Evolutionary conservation across 108 stramenopile species (phyloP), one percentile per base, ranked within the genome.

Genomic region (Aurantiochytrium sp.): DNA sequence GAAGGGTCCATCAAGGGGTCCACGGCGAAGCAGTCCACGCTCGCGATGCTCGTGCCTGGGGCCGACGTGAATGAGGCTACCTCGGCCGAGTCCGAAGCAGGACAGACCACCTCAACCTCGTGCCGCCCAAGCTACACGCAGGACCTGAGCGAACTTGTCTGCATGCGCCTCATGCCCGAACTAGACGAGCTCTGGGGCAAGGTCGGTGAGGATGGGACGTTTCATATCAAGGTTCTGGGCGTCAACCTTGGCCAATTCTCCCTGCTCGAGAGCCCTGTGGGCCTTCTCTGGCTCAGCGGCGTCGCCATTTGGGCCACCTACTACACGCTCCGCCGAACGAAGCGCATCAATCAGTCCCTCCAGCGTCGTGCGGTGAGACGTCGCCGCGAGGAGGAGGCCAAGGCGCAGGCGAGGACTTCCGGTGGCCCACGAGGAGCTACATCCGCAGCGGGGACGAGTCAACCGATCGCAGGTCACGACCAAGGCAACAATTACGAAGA

Each of bases 261-360:
- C 25, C 76, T 83, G 6, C 51, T 83, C 16, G 76, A 83, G 76
- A 83, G 76, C 51, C 76, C 76, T 0, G 51, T 83, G 18, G 76
- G 76, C n/a, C 51, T 83, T 12, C n/a, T 83, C 10, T 83, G 76
- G 76, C 45, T 83, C 10, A 53, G 49, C n/a, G 76, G 76, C n/a
- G 76, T 83, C 49, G 76, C 76, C 6, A 83, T 83, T 45, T 83
- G 76, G 76, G 45, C 76, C 76, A 83, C 76, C 49, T 83, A 83
- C 51, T 83, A 83, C 51, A 83, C 76, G 25, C 51, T 83, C 16
- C 45, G 76, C 10, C 19, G 76, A 55, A 83, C 76, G n/a, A 83
- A 83, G 28, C 76, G 76, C 6, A 53, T 83, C 49, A 83, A 53
- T 45, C 76, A 83, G 51, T 53, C 76, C 2, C 6, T 83, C 8